Evolutionary conservation across 169 alveolate genomes (phyloP), one percentile per base, ranked within the genome.

Genomic region (Plasmodium yoelii): DNA sequence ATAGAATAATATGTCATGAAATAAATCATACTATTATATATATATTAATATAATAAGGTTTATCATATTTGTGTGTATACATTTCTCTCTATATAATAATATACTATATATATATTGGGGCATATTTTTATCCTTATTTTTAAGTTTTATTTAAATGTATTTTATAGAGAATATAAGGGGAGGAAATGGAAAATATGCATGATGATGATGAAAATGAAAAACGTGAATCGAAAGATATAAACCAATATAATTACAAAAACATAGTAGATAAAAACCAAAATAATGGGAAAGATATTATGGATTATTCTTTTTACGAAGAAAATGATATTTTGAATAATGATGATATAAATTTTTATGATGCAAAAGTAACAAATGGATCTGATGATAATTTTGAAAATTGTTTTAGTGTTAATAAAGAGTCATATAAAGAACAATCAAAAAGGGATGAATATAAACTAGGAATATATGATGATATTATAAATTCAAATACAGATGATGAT

Each of bases 401-500:
- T 19, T 82, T 65, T 34, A 42, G 39, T 71, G 47, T 24, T 13
- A 22, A 59, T 67, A 51, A 82, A 26, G 57, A 75, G 13, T 28
- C 19, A 15, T 22, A 47, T 15, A 63, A 75, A 56, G 69, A 75
- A 6, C 12, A 24, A 22, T 18, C 55, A 53, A 65, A 47, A 65
- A 59, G 51, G n/a, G 56, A 55, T n/a, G 72, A 55, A 19, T 19
- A 22, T 42, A 60, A 57, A 5, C 9, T 67, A 44, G 42, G 28
- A 26, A 49, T 10, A 19, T 19, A 34, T 34, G 71, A 55, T 46
- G 90, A 82, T 34, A 42, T 56, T 15, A 55, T 44, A 28, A 82
- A 67, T 61, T 82, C 90, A 22, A 53, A 82, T 47, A 67, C 82
- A 6, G 90, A 82, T 56, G 84, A 82, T 24, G 82, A 82, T 19